phyloP scores from a whole-genome alignment of 768 basidiomycete genomes.

The Auricularia auricula-judae region DNA sequence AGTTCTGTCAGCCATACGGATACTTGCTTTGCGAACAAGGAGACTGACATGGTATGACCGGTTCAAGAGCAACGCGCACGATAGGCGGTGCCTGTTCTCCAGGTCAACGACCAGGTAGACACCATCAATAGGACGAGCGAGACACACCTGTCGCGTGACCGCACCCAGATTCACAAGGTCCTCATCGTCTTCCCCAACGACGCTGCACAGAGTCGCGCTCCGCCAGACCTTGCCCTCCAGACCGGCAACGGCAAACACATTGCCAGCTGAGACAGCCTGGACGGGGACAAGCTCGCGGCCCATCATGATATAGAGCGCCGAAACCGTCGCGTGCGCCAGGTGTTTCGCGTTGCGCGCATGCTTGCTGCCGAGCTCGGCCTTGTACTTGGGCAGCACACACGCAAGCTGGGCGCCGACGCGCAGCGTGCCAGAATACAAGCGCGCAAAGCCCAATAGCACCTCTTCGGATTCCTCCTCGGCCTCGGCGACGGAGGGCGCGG shows the following conservation, averaged over 20 bases:
- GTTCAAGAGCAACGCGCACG: constrained; percentile 90
- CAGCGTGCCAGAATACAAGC: constrained; percentile 86
- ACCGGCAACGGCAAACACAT: constrained; percentile 87
- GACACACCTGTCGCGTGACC: constrained; percentile 51
- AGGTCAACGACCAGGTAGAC: too few species aligned
- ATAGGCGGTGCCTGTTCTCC: constrained; percentile 66
- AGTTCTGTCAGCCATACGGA: not conserved
- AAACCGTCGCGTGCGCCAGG: constrained; percentile 48
- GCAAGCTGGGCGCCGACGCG: constrained; percentile 50
- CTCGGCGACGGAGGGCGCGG: constrained; percentile 12
- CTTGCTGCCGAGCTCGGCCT: constrained; percentile 42
- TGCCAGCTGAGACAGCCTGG: constrained; percentile 75
- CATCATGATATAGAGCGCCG: constrained; percentile 93
- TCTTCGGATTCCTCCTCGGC: constrained; percentile 33
- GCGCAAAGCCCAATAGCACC: constrained; percentile 81
- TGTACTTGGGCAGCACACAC: constrained; percentile 83
- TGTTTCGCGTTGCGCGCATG: constrained; percentile 62
- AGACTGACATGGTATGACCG: constrained; percentile 40
- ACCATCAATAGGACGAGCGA: too few species aligned
- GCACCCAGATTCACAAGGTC: constrained; percentile 76
- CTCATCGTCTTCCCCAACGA: constrained; percentile 28
- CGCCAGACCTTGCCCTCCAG: constrained; percentile 84
- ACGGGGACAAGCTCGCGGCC: constrained; percentile 86
- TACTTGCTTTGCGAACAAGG: not conserved
- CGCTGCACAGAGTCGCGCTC: constrained; percentile 75